Evolutionary conservation across 148 eudicot genomes (phyloP).

Genomic region (Rhododendron kiyosumense): DNA sequence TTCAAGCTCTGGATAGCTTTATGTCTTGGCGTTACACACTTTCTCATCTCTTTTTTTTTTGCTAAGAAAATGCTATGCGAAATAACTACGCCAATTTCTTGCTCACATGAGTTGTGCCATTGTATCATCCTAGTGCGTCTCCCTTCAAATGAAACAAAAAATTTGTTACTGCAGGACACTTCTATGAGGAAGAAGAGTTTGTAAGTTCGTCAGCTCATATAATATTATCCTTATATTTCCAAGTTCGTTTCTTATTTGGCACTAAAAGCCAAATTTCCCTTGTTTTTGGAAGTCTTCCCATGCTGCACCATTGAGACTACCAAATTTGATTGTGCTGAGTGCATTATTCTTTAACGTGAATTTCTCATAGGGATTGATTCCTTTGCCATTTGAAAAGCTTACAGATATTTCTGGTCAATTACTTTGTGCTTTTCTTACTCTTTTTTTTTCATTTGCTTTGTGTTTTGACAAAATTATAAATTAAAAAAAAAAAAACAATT

Average conservation of each 20-base stretch:
- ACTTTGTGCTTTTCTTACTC: neutral
- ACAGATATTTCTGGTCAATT: neutral
- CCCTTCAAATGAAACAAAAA: neutral
- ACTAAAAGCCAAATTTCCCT: neutral
- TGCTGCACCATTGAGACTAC: neutral
- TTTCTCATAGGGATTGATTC: neutral
- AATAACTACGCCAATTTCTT: neutral
- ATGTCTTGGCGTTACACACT: neutral
- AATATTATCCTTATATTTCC: neutral
- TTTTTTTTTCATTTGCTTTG: neutral
- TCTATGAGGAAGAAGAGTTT: neutral
- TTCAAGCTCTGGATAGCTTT: neutral
- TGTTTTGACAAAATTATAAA: neutral
- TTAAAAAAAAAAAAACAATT: neutral
- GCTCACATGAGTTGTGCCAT: neutral
- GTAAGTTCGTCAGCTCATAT: neutral
- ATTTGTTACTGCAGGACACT: neutral
- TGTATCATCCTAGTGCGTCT: neutral
- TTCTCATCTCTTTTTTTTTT: neutral
- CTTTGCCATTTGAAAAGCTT: neutral
- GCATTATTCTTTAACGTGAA: neutral
- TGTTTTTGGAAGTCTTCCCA: neutral
- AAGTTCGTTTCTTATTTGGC: neutral
- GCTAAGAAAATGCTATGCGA: too few relatives aligned
- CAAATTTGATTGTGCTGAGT: neutral